Evolutionary conservation across 2,329 filamentous ascomycete genomes (phyloP), one percentile per base, ranked within the genome.

Genomic region (Colletotrichum eleusines): DNA sequence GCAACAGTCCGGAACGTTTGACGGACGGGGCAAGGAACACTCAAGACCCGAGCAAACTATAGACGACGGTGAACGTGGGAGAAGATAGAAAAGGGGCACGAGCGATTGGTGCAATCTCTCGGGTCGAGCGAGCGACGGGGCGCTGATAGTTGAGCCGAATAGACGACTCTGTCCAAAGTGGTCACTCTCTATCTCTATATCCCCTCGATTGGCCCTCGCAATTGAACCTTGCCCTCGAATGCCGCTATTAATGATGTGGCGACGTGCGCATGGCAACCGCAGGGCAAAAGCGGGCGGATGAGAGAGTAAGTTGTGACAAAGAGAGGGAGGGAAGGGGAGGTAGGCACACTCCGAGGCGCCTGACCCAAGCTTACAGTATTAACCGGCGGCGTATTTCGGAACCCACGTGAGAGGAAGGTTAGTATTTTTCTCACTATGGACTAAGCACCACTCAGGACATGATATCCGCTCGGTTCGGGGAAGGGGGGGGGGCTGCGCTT

Each of bases 61-160:
- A 23, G 42, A 11, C 8, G 20, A 20, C 4, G 42, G 42, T 51
- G 33, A 23, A n/a, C 33, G 16, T 20, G 18, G 14, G 23, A 20
- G 14, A n/a, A 28, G 38, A 48, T 35, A 33, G 40, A n/a, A 44
- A 20, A 33, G 55, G 48, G 46, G 48, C 38, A 26, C n/a, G 38
- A 44, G 58, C 57, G 40, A 3, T 14, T 14, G 1, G 20, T 5
- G 28, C 14, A 59, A 53, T 33, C 23, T 33, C 26, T 38, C 51
- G 18, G 35, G 48, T 35, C 28, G 50, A 42, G 64, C 51, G 28
- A 31, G 31, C 50, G 33, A 57, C 58, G 35, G 40, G 40, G 38
- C 50, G 54, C 63, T 61, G 48, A 35, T 70, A 70, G 44, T 70
- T 44, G 50, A n/a, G n/a, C n/a, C n/a, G n/a, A n/a, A n/a, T 66